Base-by-base conservation (phyloP, 108 stramenopile species). In the Stephanodiscus triporus region DNA sequence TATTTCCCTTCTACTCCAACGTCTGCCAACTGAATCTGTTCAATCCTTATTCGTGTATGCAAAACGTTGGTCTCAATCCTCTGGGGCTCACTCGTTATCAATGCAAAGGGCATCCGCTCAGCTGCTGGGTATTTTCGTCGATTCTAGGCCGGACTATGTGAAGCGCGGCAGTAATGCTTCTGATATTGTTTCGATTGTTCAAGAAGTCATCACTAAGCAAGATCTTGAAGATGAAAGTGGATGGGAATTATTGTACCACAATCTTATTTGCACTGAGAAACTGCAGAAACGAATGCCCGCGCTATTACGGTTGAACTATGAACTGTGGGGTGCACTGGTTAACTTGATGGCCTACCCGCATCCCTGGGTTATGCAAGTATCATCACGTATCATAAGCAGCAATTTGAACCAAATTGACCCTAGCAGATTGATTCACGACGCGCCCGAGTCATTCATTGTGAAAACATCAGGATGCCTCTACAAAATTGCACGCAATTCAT, bases 191-290 rank as follows among this genome's bases (percentile, higher is more conserved):
- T 27, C 62, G 11, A 3, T 50, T 24, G 74, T 87, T 64, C 34
- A 88, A 19, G 54, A 78, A 16, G 37, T 50, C 27, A 19, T 83
- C 9, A 50, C 50, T 24, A 62, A 73, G 14, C 65, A 69, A 27
- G 37, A 64, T 38, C 51, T 72, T 66, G 40, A 49, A 2, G 27
- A 60, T 55, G 81, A 71, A 50, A 59, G 54, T 48, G 88, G 84
- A 27, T 95, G 94, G 94, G 87, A 95, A 73, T 57, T 78, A 13
- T 27, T 76, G 20, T 93, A 95, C 80, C 89, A 86, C 68, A 85
- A 84, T 45, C 83, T 95, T 9, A 43, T 90, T 11, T 84, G 86
- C 51, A 34, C 87, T 32, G 91, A 93, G 66, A 92, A 91, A 62
- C 34, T 92, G 27, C 70, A 51, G 16, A 75, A 79, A 53, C 42